phyloP scores from a whole-genome alignment of 306 rosid genomes.

The Mucuna pruriens region DNA sequence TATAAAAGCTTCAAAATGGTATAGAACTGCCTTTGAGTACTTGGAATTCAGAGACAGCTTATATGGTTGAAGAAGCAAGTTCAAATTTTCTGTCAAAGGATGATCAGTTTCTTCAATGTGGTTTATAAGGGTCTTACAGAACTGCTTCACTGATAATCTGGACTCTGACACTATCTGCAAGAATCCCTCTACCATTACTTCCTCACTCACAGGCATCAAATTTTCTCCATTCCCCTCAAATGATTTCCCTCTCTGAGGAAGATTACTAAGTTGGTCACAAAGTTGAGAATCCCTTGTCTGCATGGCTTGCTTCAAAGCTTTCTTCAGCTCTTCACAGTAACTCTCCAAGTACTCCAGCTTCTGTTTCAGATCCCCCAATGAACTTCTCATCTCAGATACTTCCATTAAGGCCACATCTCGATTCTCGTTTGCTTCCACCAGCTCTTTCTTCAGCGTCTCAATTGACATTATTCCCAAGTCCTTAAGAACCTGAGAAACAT shows the following conservation, averaged over 20 bases:
- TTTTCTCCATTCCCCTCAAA: slow-evolving; percentile 58
- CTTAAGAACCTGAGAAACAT: slow-evolving; percentile 80
- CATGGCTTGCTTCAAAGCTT: slow-evolving; percentile 74
- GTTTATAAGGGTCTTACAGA: slow-evolving; percentile 77
- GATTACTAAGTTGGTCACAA: slow-evolving; percentile 52
- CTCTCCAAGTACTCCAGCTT: slow-evolving; percentile 84
- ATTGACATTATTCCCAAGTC: slow-evolving; percentile 78
- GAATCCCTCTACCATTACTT: slow-evolving; percentile 94
- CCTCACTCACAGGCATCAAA: slow-evolving; percentile 71
- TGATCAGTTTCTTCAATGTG: slow-evolving; percentile 76
- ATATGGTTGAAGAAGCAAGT: slow-evolving; percentile 79
- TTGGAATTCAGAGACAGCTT: slow-evolving; percentile 73
- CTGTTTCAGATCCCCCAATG: slow-evolving; percentile 81
- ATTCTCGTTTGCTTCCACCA: slow-evolving; percentile 72
- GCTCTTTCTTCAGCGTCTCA: slow-evolving; percentile 77
- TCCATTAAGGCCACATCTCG: slow-evolving; percentile 82
- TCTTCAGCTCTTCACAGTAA: slow-evolving; percentile 94
- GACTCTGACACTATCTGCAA: slow-evolving; percentile 95
- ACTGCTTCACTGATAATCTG: slow-evolving; percentile 86
- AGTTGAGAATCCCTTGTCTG: slow-evolving; percentile 51
- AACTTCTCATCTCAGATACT: slow-evolving; percentile 80
- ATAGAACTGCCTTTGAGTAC: slow-evolving; percentile 76
- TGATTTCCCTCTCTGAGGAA: slow-evolving; percentile 58
- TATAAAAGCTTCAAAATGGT: slow-evolving; percentile 88
- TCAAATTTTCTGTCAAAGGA: slow-evolving; percentile 66